These are phyloP conservation scores for Ogataea neopini DNA, from an alignment of 805 yeast species.

Conservation along the genomic window DNA sequence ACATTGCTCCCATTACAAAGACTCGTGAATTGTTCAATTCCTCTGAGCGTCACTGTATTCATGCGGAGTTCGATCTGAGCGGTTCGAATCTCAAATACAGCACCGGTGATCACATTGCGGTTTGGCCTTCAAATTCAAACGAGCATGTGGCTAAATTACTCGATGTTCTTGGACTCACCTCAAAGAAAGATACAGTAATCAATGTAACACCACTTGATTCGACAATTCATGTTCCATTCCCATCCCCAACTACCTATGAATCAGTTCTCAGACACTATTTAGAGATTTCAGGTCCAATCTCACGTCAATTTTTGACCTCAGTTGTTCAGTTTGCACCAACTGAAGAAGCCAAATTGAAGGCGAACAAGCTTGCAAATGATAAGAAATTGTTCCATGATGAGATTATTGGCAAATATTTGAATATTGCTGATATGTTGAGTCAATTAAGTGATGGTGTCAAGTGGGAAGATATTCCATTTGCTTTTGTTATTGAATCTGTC, in stretches of 20 bases:
- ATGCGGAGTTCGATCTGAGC: conserved; percentile 83
- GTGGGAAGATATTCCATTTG: conserved; percentile 84
- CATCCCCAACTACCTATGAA: conserved; percentile 85
- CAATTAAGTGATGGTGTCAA: conserved; percentile 57
- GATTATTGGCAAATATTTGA: conserved; percentile 61
- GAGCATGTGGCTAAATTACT: conserved; percentile 71
- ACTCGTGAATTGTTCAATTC: conserved; percentile 73
- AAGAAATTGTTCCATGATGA: conserved; percentile 66
- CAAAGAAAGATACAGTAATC: conserved; percentile 56
- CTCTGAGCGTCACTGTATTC: conserved; percentile 75
- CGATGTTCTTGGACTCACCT: conserved; percentile 58
- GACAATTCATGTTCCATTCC: conserved; percentile 56
- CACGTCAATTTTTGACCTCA: conserved; percentile 78
- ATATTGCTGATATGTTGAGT: conserved; percentile 74
- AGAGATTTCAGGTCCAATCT: conserved; percentile 90
- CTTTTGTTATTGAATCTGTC: conserved; percentile 77
- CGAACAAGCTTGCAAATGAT: conserved; percentile 59
- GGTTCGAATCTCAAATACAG: conserved; percentile 75
- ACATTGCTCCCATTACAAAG: conserved; percentile 61
- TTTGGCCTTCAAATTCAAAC: conserved; percentile 89
- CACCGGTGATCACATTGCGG: conserved; percentile 95
- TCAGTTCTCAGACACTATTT: conserved; percentile 82
- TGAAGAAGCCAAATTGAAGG: conserved; percentile 50
- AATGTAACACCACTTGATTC: conserved; percentile 69
- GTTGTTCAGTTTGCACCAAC: conserved; percentile 83